phyloP scores from a whole-genome alignment of 2,329 filamentous ascomycete genomes.

The Trichoderma sp. region DNA sequence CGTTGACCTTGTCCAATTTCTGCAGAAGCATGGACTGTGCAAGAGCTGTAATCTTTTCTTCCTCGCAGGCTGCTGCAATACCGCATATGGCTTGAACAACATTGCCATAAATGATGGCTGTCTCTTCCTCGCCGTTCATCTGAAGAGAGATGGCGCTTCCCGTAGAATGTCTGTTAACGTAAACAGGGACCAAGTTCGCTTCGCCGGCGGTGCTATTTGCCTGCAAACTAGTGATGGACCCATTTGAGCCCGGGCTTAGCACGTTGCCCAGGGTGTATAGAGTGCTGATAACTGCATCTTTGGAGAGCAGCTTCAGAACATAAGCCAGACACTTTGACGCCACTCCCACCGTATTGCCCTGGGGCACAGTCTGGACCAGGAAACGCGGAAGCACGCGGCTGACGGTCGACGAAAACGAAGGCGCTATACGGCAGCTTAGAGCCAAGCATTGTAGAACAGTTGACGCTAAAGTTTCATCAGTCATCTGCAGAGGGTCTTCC shows the following conservation, averaged over 20 bases:
- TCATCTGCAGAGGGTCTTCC: slow-evolving; percentile 76
- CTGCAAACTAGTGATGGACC: slow-evolving; percentile 51
- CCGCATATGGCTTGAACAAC: slow-evolving; percentile 94
- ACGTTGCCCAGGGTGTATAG: slow-evolving; percentile 96
- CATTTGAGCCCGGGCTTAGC: slow-evolving; percentile 67
- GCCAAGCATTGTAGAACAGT: slow-evolving; percentile 79
- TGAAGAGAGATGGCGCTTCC: slow-evolving; percentile 79
- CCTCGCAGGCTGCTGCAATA: slow-evolving; percentile 76
- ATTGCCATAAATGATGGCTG: slow-evolving; percentile 71
- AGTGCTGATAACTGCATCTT: slow-evolving; percentile 91
- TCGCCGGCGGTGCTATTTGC: slow-evolving; percentile 44
- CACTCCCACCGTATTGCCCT: slow-evolving; percentile 64
- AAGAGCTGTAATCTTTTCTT: slow-evolving; percentile 88
- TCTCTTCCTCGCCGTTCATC: slow-evolving; percentile 73
- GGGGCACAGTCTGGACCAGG: slow-evolving; percentile 78
- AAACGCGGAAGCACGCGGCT: slow-evolving; percentile 79
- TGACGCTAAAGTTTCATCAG: slow-evolving; percentile 70
- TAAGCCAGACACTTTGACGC: slow-evolving; percentile 84
- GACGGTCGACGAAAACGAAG: slow-evolving; percentile 68
- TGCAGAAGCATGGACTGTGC: slow-evolving; percentile 96
- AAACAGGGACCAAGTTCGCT: slow-evolving; percentile 42
- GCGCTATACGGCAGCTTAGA: slow-evolving; percentile 71
- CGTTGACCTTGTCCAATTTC: slow-evolving; percentile 82
- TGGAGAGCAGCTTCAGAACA: slow-evolving; percentile 76
- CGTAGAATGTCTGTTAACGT: slow-evolving; percentile 55